Base-by-base conservation (phyloP, 768 basidiomycete species). In the Mycena kentingensis region DNA sequence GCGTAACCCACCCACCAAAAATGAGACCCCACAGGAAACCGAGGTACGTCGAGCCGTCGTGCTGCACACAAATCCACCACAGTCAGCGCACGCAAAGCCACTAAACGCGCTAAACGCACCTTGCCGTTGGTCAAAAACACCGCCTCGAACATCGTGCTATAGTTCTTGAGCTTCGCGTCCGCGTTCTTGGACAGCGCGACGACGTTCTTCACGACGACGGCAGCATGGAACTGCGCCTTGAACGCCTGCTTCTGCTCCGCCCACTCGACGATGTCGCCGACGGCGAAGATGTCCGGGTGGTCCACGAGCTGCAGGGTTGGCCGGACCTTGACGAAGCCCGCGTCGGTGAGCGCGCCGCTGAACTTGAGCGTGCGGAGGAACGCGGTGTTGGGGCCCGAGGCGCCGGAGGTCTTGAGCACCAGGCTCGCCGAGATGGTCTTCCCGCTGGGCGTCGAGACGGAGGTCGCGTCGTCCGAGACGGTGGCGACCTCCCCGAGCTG, bases 251-350 rank as follows among this genome's bases (percentile, higher is more conserved):
- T 87, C 65, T 87, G 81, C 65, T 87, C 87, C 1, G 67, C 50
- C 73, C 78, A 82, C 32, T 84, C 81, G 54, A 83, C 77, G 52
- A 84, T 74, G 60, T 90, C 87, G 2, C 87, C 87, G 2, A 69
- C 73, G 0, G 87, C 88, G 51, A 84, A 88, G 13, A 89, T 78
- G 52, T 74, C 73, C 0, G 79, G 69, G 63, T 84, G 68, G 0
- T 66, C 68, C 6, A 57, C 60, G 2, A 89, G 65, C 59, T 87
- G 84, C 34, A 89, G 72, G 1, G 83, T 85, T 3, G 82, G 74
- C 22, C 67, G 62, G 12, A 88, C 76, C 53, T 78, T 80, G 49
- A 87, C 77, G 39, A 59, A 68, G 51, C 67, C 81, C 62, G 57
- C 53, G 27, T 42, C 62, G n/a, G 58, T 72, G 4, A 87, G 76